Evolutionary conservation across 805 yeast species (phyloP), one percentile per base, ranked within the genome.

Genomic region (Yarrowia phangngaensis): DNA sequence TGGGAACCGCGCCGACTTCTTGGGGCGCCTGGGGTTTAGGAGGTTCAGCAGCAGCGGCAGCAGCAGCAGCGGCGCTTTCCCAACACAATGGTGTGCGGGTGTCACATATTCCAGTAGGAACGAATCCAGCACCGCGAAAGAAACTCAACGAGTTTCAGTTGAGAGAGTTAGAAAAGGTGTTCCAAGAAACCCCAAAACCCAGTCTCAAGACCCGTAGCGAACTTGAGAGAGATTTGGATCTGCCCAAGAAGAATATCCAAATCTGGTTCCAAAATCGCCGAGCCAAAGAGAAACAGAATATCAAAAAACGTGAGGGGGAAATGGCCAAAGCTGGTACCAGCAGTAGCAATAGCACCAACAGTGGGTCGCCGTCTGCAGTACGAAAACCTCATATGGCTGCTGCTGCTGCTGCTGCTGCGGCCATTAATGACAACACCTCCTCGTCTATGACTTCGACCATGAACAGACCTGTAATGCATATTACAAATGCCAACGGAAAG

Each of bases 251-350:
- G 56, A 87, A 88, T 12, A 94, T 89, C 4, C 73, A 95, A 50
- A 87, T 89, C 45, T 89, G 97, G 97, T 89, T 89, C 62, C 96
- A 89, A 64, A 89, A 89, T 61, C 70, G 95, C 54, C 69, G 97
- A 54, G 67, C 67, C 13, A 64, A 63, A 52, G 62, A 61, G 6
- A 45, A 55, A 58, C 84, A 55, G 24, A 84, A 63, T 64, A 75
- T 58, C 84, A 79, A 56, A 72, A 80, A 51, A 65, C 73, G 62
- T 65, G 60, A 28, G 59, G 57, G 22, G 46, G 49, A 36, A 34
- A 26, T 40, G 8, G 47, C 32, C 12, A 40, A 15, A 15, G 35
- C 34, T 30, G 33, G n/a, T 8, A 26, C 34, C 20, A 19, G 13
- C 24, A 20, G 12, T 33, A 27, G 15, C 11, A 8, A 8, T 28